phyloP scores from a whole-genome alignment of 169 alveolate species.

The Nephromyces sp. region DNA sequence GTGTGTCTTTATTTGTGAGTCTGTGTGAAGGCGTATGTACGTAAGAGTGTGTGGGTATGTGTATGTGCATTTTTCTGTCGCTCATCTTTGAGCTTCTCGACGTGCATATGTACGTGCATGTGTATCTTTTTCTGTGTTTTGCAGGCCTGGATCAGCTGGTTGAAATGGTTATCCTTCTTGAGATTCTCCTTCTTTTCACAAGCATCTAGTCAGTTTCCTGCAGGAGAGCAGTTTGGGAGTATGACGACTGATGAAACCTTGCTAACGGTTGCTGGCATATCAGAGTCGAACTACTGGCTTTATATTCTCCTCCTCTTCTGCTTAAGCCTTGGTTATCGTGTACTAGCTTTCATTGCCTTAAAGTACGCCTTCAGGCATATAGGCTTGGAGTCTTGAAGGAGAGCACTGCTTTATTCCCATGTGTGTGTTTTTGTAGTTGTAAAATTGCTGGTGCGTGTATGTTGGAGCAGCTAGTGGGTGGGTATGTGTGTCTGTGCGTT shows the following conservation, averaged over 20 bases:
- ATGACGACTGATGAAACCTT: neutral
- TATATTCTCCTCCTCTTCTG: neutral
- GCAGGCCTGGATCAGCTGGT: conserved; percentile 31
- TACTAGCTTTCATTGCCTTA: conserved; percentile 11
- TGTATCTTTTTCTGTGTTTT: neutral
- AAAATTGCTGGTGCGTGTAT: no score
- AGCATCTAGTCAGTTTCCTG: conserved; percentile 16
- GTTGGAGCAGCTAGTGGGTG: no score
- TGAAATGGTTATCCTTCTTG: conserved; percentile 14
- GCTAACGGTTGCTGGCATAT: conserved; percentile 8
- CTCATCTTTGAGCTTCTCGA: neutral
- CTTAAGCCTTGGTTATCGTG: conserved; percentile 3
- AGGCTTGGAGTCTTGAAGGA: no score
- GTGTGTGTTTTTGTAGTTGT: no score
- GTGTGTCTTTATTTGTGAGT: neutral
- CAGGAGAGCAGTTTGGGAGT: conserved; percentile 3
- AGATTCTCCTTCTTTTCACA: conserved; percentile 8
- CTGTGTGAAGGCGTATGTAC: neutral
- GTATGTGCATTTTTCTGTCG: neutral
- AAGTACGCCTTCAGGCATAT: conserved; percentile 17
- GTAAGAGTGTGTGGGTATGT: neutral
- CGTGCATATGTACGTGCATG: neutral
- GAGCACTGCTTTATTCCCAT: no score
- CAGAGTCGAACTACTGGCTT: conserved; percentile 2
- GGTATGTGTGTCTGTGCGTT: no score